Evolutionary conservation across 2,329 filamentous ascomycete genomes (phyloP), one percentile per base, ranked within the genome.

Genomic region (Teratosphaeriaceae sp.): DNA sequence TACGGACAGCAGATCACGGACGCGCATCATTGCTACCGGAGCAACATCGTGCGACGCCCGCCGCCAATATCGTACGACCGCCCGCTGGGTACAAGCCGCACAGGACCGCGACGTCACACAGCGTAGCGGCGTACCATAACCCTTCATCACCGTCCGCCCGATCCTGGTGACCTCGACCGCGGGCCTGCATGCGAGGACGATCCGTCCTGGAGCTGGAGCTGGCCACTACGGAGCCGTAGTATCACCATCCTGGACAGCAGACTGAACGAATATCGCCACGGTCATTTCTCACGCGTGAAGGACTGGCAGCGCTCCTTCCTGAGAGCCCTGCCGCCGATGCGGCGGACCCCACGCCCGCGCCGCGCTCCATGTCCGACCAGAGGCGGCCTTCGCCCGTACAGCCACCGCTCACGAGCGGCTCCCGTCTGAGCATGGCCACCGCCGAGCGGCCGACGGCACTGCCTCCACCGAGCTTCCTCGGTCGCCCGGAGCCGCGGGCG

Each of bases 401-500:
- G 62, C 63, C 65, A 44, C 61, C 63, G 44, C 61, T 58, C 49
- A 51, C 56, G 39, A 56, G 54, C 50, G 56, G 52, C 53, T 52
- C 59, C 43, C 45, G 60, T 49, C 47, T 59, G 59, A 60, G 59
- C 45, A 71, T 71, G 68, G 68, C 68, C 23, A 67, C 70, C 53
- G 68, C 65, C 43, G 69, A 70, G 50, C 68, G 64, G 43, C 60
- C 61, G 40, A 65, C 65, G 40, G 54, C 58, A 40, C 66, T 71
- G 40, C 65, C 66, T 22, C 56, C 63, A 35, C 61, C 66, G 27
- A 56, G 55, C 29, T 70, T 67, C 51, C 55, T 63, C 35, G 62
- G 63, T 45, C 63, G 63, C 45, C 59, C 65, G 29, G 56, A 56
- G 29, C 62, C 65, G 50, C 62, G 64, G 39, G 61, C 62, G 30